A percentile compares a stretch with the other conserved stretches of the same genome.
phyloP scores from a whole-genome alignment of 257 asterid genomes.

The Penstemon barbatus region DNA sequence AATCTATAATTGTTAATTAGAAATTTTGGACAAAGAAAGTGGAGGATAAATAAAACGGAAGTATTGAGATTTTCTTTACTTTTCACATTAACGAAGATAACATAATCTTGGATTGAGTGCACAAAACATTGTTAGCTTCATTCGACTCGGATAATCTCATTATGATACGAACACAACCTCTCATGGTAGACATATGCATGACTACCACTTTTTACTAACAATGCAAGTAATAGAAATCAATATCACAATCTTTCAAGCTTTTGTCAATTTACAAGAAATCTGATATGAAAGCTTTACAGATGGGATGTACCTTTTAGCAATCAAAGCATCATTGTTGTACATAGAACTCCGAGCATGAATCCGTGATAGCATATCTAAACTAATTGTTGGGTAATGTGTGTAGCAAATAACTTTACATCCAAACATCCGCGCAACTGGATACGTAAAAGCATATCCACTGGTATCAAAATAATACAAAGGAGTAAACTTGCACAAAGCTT shows the following conservation, averaged over 20 bases:
- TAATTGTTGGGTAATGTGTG: conserved; percentile 95
- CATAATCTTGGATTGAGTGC: background rate
- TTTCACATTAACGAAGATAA: conserved; percentile 12
- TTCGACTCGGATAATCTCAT: too few relatives aligned
- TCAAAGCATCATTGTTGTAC: conserved; percentile 80
- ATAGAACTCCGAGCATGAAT: conserved; percentile 68
- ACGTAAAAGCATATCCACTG: conserved; percentile 95
- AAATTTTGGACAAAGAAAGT: background rate
- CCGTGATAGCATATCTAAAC: conserved; percentile 94
- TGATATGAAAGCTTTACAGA: background rate
- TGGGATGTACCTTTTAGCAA: conserved; percentile 65
- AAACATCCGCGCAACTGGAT: conserved; percentile 84
- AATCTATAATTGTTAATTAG: conserved; percentile 3
- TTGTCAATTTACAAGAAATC: background rate
- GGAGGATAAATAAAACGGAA: background rate
- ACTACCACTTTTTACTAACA: too few relatives aligned
- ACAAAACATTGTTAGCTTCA: too few relatives aligned
- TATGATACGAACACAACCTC: too few relatives aligned
- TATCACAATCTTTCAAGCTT: conserved; percentile 5
- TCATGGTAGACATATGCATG: too few relatives aligned
- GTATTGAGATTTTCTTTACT: background rate
- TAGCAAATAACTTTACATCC: conserved; percentile 90
- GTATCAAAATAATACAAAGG: conserved; percentile 88
- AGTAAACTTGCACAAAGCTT: conserved; percentile 73
- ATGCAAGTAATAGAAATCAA: background rate